Evolutionary conservation across 805 yeast genomes (phyloP), one percentile per base, ranked within the genome.

Genomic region (Candida montana): DNA sequence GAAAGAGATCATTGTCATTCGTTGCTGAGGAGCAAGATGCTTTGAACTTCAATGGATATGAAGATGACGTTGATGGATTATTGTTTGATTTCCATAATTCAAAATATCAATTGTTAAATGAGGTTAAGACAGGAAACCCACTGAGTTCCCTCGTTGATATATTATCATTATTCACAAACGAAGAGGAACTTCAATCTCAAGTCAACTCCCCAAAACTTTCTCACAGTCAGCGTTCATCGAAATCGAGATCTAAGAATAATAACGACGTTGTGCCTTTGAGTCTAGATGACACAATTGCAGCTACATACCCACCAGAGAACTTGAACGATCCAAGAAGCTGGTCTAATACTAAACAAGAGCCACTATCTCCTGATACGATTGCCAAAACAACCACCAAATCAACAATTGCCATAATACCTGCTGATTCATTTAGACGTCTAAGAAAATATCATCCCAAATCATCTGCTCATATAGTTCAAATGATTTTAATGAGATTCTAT

Each of bases 381-480:
- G 96, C 95, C 0, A 72, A 83, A 28, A 95, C 97, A 0, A 74
- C 75, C 7, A 65, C 69, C 2, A 78, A 75, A 31, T 84, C 95
- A 27, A 90, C 98, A 0, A 83, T 91, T 40, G 95, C 98, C 1
- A 83, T 91, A 29, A 90, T 91, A 13, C 99, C 99, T 0, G 78
- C 81, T 2, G 81, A 78, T 39, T 85, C 97, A 0, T 93, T 91
- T 52, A 72, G 76, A 41, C 68, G 83, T 40, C 72, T 91, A 31
- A 81, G 84, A 7, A 58, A 67, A 24, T 84, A 80, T 52, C 87
- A 81, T 56, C 98, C 98, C 6, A 77, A 84, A 48, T 86, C 96
- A 1, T 83, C 96, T 0, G 86, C 96, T 0, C 96, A 90, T 60
- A 90, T 93, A 24, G 91, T 91, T 12, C 96, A 95, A 53, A 89